Evolutionary conservation across 169 alveolate genomes (phyloP).

Genomic region (Plasmodium fragile): DNA sequence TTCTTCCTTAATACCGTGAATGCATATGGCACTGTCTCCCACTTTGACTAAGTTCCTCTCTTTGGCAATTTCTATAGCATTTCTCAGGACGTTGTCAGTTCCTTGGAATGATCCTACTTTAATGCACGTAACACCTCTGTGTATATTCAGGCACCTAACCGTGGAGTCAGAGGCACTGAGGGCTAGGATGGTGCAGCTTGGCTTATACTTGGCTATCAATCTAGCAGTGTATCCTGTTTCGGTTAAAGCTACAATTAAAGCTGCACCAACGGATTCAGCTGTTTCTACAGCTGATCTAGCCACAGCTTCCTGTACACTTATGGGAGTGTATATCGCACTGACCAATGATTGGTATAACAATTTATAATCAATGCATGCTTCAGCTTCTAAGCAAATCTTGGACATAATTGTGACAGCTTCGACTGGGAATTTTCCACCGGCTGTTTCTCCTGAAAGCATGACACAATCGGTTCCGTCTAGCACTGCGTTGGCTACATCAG

Average conservation of each 20-base stretch:
- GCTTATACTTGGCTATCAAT: conserved; percentile 96
- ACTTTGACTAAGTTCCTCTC: conserved; percentile 88
- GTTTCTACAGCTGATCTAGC: conserved; percentile 93
- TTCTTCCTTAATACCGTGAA: conserved; percentile 96
- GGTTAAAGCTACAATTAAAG: conserved; percentile 95
- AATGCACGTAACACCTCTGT: conserved; percentile 95
- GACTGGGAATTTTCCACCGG: conserved; percentile 88
- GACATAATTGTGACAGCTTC: conserved; percentile 90
- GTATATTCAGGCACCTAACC: conserved; percentile 92
- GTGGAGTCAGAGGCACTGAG: conserved; percentile 91
- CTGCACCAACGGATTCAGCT: conserved; percentile 91
- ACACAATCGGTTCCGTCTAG: conserved; percentile 99
- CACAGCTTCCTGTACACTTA: conserved; percentile 90
- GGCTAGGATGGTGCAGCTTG: conserved; percentile 94
- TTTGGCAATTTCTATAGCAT: conserved; percentile 94
- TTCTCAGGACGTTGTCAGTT: conserved; percentile 90
- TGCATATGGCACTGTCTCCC: conserved; percentile 95
- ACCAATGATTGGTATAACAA: conserved; percentile 82
- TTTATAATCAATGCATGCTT: conserved; percentile 86
- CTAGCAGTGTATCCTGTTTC: conserved; percentile 98
- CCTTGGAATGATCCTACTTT: conserved; percentile 93
- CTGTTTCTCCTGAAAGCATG: conserved; percentile 92
- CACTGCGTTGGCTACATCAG: conserved; percentile 99
- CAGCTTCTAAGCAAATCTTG: conserved; percentile 90
- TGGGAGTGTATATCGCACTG: conserved; percentile 80